phyloP scores from a whole-genome alignment of 2,329 filamentous ascomycete genomes.

The Blastomyces gilchristii region DNA sequence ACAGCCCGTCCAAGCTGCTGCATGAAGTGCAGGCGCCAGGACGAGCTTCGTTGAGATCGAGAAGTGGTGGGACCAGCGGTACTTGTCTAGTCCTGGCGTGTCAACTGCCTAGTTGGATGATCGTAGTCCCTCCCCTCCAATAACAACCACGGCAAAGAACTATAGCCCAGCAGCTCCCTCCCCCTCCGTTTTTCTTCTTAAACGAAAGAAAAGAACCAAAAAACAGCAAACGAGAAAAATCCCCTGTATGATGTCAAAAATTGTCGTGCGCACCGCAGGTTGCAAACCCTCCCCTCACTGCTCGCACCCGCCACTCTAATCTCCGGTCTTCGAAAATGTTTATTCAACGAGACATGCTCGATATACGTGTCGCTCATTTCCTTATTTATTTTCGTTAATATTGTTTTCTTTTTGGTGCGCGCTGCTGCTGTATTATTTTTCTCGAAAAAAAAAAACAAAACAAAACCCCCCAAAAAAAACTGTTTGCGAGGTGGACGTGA shows the following conservation, averaged over 20 bases:
- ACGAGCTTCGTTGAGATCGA: slow-evolving; percentile 31
- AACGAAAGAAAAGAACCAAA: background rate
- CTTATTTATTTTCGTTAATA: background rate
- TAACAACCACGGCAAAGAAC: background rate
- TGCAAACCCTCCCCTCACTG: background rate
- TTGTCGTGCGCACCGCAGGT: background rate
- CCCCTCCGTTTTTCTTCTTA: background rate
- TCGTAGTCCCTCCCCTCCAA: background rate
- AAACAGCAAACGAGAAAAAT: slow-evolving; percentile 3
- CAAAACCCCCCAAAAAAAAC: slow-evolving; percentile 9
- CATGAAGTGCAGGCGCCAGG: slow-evolving; percentile 28
- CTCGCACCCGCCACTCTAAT: background rate
- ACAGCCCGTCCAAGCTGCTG: slow-evolving; percentile 34
- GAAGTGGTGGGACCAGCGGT: slow-evolving; percentile 33
- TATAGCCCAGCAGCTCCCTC: background rate
- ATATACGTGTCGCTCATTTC: slow-evolving; percentile 1
- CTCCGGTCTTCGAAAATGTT: slow-evolving; percentile 1
- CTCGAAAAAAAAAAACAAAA: slow-evolving; percentile 14
- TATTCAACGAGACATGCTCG: background rate
- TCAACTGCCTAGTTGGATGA: slow-evolving; percentile 11
- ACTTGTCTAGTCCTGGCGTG: slow-evolving; percentile 22
- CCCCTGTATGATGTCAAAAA: slow-evolving; percentile 1
- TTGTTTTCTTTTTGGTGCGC: slow-evolving; percentile 2
- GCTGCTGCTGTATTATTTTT: slow-evolving; percentile 12
- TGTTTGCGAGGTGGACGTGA: slow-evolving; percentile 16